Percentiles rank a stretch among this genome's conserved stretches.
These are phyloP conservation scores for Puccinia triticina DNA, from an alignment of 1,284 basidiomycete species.

Conservation along the genomic window DNA sequence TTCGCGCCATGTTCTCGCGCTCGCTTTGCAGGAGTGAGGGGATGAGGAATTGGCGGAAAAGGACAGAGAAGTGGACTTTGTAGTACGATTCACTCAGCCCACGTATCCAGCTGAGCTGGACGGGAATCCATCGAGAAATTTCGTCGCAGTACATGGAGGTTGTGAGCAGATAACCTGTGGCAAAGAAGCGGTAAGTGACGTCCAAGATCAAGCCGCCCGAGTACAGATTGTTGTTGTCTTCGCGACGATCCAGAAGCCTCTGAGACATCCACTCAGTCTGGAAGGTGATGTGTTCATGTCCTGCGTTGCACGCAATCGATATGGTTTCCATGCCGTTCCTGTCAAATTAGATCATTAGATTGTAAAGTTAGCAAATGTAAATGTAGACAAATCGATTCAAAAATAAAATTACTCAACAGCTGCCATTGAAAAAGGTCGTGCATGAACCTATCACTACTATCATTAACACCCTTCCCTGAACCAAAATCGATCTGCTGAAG, in stretches of 20 bases:
- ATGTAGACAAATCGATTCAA: not conserved
- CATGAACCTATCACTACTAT: not conserved
- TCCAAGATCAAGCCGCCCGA: not conserved
- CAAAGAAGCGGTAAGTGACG: too few relatives aligned
- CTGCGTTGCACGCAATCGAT: not conserved
- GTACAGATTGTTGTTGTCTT: conserved; percentile 8
- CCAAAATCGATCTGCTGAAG: too few relatives aligned
- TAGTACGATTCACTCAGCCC: not conserved
- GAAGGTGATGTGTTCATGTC: too few relatives aligned
- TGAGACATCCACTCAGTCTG: not conserved
- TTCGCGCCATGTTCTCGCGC: not conserved
- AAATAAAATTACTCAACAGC: not conserved
- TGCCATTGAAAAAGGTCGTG: not conserved
- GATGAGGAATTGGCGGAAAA: not conserved
- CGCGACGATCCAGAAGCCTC: not conserved
- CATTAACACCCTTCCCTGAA: too few relatives aligned
- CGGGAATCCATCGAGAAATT: conserved; percentile 11
- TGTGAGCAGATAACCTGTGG: not conserved
- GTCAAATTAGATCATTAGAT: too few relatives aligned
- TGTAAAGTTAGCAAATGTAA: not conserved
- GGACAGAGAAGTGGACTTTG: not conserved
- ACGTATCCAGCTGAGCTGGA: conserved; percentile 9
- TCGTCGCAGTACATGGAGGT: conserved; percentile 25
- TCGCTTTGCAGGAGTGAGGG: not conserved
- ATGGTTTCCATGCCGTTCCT: not conserved